Conservation (phyloP, 2,329 filamentous ascomycete genomes). For the Fusarium coicis region DNA sequence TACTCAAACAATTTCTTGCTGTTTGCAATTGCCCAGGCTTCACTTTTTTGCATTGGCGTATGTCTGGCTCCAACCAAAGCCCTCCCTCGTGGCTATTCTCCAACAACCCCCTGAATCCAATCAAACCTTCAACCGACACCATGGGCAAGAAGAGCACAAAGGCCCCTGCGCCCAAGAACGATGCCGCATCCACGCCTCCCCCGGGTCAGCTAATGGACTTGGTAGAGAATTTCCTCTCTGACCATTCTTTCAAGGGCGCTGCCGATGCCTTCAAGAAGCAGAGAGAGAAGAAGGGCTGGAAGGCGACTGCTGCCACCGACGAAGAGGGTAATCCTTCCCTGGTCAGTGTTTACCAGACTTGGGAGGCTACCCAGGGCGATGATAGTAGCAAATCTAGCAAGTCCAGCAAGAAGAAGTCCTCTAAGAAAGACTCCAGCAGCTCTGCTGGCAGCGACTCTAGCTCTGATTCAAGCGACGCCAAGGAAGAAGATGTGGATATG, state of each 20-base stretch:
- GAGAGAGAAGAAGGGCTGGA: constrained; percentile 63
- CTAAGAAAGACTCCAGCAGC: constrained; percentile 27
- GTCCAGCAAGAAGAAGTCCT: constrained; percentile 35
- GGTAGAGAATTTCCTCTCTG: constrained; percentile 72
- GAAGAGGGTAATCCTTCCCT: constrained; percentile 53
- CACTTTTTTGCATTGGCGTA: constrained; percentile 38
- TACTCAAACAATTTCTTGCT: constrained; percentile 7
- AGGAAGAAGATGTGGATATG: constrained; percentile 59
- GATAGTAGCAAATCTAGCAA: constrained; percentile 35
- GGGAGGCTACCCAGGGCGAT: constrained; percentile 52
- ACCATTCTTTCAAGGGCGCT: constrained; percentile 72
- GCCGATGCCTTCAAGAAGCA: constrained; percentile 72
- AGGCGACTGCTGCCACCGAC: constrained; percentile 37
- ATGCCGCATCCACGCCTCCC: constrained; percentile 49
- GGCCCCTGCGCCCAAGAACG: constrained; percentile 32
- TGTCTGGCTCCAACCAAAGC: constrained; percentile 47
- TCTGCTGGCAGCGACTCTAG: constrained; percentile 44
- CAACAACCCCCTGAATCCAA: constrained; percentile 50
- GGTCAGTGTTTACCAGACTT: constrained; percentile 61
- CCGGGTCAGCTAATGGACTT: constrained; percentile 73
- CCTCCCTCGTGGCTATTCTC: constrained; percentile 58
- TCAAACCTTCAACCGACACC: constrained; percentile 26
- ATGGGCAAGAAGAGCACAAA: constrained; percentile 51
- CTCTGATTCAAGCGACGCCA: constrained; percentile 41
- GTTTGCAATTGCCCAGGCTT: constrained; percentile 5